A percentile compares a stretch with the other conserved stretches of the same genome.
Evolutionary conservation across 148 eudicot genomes (phyloP).

Genomic region (Cornus kousa): DNA sequence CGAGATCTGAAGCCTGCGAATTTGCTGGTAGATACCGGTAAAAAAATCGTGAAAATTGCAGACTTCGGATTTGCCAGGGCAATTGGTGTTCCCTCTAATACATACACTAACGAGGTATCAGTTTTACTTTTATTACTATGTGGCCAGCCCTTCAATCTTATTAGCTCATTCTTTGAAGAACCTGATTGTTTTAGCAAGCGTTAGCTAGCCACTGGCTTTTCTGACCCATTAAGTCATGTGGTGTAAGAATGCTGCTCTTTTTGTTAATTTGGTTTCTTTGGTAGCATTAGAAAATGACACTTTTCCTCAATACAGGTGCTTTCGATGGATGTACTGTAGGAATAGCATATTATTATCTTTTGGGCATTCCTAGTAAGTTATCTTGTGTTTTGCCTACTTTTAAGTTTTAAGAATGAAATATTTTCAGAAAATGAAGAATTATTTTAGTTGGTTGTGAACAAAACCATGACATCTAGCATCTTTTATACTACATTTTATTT

Average conservation of each 20-base stretch:
- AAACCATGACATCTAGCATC: no score
- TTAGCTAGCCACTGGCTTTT: background rate
- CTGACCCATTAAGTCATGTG: background rate
- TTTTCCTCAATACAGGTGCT: no score
- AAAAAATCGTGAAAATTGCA: background rate
- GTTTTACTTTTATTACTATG: background rate
- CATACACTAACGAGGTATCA: background rate
- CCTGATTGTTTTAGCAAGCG: background rate
- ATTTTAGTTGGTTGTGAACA: no score
- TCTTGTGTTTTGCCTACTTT: no score
- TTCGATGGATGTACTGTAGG: no score
- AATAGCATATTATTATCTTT: no score
- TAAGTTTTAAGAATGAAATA: no score
- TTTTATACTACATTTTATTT: no score
- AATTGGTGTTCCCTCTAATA: background rate
- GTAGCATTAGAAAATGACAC: no score
- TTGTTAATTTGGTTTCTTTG: no score
- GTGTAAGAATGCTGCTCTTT: background rate
- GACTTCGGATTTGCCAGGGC: background rate
- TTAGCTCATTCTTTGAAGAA: background rate
- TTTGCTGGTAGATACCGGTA: background rate
- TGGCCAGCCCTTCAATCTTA: background rate
- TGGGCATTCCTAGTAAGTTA: no score
- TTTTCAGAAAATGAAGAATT: no score
- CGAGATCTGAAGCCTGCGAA: conserved; percentile 1